Evolutionary conservation across 73 alveolate genomes (phyloP).

Genomic region (Paramecium caudatum): DNA sequence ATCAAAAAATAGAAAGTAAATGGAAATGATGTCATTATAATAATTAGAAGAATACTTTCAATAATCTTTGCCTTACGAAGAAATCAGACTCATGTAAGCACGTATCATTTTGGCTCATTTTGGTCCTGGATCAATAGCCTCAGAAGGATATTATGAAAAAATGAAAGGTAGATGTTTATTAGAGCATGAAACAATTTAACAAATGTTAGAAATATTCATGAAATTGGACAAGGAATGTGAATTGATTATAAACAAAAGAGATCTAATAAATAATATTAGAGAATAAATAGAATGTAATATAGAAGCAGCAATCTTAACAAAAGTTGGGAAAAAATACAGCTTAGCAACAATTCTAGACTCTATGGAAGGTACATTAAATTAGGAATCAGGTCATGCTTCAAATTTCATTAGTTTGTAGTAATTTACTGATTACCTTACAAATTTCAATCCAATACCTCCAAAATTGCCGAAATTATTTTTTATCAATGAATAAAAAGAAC

Average conservation of each 20-base stretch:
- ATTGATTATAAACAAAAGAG: not conserved
- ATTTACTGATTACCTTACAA: constrained; percentile 42
- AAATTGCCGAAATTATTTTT: constrained; percentile 45
- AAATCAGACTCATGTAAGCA: constrained; percentile 56
- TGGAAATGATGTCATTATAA: constrained; percentile 23
- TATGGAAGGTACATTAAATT: constrained; percentile 17
- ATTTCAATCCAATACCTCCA: constrained; percentile 34
- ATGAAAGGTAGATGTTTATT: constrained; percentile 50
- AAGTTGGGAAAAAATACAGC: constrained; percentile 8
- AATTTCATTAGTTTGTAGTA: constrained; percentile 53
- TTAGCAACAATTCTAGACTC: not conserved
- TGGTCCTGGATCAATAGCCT: constrained; percentile 62
- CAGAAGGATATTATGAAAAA: constrained; percentile 49
- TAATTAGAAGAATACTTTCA: constrained; percentile 36
- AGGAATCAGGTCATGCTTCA: constrained; percentile 16
- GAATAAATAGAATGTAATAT: not conserved
- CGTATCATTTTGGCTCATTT: constrained; percentile 62
- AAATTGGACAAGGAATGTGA: constrained; percentile 45
- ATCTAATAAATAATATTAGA: not conserved
- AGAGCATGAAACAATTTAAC: constrained; percentile 35
- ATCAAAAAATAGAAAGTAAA: constrained; percentile 34
- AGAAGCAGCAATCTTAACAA: constrained; percentile 4
- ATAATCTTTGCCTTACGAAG: constrained; percentile 50
- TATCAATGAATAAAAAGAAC: constrained; percentile 5
- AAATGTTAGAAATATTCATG: constrained; percentile 56